Evolutionary conservation across 164 flowering plant genomes (phyloP).

Genomic region (Protea cynaroides): DNA sequence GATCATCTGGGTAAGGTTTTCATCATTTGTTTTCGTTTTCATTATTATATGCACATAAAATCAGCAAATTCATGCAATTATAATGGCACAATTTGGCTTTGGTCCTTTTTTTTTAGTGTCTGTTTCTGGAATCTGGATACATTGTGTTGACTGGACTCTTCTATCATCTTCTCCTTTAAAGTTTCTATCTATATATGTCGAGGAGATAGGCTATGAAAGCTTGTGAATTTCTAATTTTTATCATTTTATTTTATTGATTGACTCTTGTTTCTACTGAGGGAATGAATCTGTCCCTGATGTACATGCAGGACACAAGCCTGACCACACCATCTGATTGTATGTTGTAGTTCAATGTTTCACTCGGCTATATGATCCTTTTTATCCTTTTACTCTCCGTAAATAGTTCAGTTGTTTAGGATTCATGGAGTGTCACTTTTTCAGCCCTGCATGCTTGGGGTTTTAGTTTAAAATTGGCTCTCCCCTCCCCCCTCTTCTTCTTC

Average conservation of each 20-base stretch:
- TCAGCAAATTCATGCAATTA: no score
- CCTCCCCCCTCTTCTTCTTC: neutral
- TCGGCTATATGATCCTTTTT: neutral
- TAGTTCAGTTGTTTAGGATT: neutral
- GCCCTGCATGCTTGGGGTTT: slow-evolving; percentile 1
- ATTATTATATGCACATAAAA: no score
- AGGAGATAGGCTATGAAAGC: no score
- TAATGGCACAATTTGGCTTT: no score
- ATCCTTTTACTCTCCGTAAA: neutral
- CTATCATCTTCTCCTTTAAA: no score
- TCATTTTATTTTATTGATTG: no score
- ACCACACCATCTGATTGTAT: neutral
- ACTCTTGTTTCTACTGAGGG: neutral
- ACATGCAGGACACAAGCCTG: neutral
- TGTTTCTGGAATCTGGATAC: no score
- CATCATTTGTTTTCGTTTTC: no score
- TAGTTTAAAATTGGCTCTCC: neutral
- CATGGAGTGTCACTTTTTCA: neutral
- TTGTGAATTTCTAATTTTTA: no score
- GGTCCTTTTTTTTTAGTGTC: no score
- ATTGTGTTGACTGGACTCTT: no score
- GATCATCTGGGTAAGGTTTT: slow-evolving; percentile 65
- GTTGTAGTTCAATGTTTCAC: neutral
- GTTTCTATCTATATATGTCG: no score
- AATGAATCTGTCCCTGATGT: neutral